Conservation (phyloP, 805 yeast genomes). For the Candida peoriensis region DNA sequence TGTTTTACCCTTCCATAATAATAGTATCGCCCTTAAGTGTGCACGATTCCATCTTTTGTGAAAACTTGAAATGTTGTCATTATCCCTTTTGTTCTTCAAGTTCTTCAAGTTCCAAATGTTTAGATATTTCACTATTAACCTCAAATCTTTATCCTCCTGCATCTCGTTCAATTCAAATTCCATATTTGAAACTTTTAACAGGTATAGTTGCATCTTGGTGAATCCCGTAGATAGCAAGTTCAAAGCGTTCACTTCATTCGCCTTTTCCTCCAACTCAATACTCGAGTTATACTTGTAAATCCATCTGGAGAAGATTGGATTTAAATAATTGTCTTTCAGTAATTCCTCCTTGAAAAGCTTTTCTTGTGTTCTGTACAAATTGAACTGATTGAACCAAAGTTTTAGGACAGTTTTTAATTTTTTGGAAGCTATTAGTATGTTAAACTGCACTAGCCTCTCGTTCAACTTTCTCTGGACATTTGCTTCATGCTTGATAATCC, state of each 20-base stretch:
- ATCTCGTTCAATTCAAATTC: conserved; percentile 14
- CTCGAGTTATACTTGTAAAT: conserved; percentile 4
- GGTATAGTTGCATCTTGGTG: conserved; percentile 18
- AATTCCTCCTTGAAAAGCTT: conserved; percentile 5
- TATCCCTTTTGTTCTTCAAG: conserved; percentile 29
- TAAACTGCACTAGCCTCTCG: neutral
- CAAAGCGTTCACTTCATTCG: conserved; percentile 21
- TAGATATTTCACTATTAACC: conserved; percentile 20
- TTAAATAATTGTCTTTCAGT: neutral
- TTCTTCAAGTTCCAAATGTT: conserved; percentile 30
- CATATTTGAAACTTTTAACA: conserved; percentile 14
- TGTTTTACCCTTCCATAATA: conserved; percentile 29
- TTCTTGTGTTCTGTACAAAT: conserved; percentile 6
- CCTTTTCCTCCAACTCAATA: conserved; percentile 14
- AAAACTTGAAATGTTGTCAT: conserved; percentile 28
- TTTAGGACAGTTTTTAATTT: neutral
- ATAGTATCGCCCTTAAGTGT: conserved; percentile 29
- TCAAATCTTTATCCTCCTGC: conserved; percentile 21
- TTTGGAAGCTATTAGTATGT: too few relatives aligned
- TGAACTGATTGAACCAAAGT: conserved; percentile 11
- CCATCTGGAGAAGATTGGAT: conserved; percentile 16
- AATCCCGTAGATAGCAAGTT: conserved; percentile 22
- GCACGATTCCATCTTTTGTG: conserved; percentile 37
- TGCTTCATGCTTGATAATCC: conserved; percentile 8
- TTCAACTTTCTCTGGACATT: conserved; percentile 3